These are phyloP conservation scores for Heracleum sosnowskyi DNA, from an alignment of 129 eudicot species.

Conservation along the genomic window DNA sequence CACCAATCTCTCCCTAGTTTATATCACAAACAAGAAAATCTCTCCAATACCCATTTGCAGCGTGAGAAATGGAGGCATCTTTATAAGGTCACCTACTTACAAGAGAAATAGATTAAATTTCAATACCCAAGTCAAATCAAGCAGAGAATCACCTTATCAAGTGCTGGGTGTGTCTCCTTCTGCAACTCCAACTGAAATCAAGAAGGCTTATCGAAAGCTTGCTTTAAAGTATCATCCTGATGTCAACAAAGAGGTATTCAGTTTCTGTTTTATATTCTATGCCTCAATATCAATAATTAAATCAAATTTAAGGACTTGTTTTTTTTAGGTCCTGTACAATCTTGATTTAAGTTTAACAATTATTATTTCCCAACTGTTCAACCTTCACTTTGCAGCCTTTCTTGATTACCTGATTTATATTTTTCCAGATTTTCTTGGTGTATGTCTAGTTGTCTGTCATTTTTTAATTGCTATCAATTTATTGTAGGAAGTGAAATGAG, in stretches of 20 bases:
- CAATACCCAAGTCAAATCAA: conserved; percentile 42
- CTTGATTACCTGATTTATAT: too few relatives aligned
- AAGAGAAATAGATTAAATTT: conserved; percentile 18
- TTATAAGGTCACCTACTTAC: conserved; percentile 21
- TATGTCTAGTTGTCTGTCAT: not conserved
- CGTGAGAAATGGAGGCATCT: conserved; percentile 26
- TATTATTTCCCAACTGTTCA: not conserved
- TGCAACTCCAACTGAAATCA: conserved; percentile 73
- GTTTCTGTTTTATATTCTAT: not conserved
- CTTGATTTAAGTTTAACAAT: not conserved
- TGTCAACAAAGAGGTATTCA: conserved; percentile 80
- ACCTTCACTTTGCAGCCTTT: not conserved
- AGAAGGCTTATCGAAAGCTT: conserved; percentile 86
- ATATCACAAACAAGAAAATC: conserved; percentile 20
- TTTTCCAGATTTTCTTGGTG: too few relatives aligned
- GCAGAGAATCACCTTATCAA: conserved; percentile 75
- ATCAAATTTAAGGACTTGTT: not conserved
- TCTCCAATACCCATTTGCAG: conserved; percentile 38
- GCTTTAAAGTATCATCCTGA: conserved; percentile 97
- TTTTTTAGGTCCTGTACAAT: not conserved
- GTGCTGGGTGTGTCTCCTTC: conserved; percentile 87
- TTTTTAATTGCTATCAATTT: not conserved
- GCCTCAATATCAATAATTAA: not conserved
- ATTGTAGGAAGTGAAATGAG: not conserved
- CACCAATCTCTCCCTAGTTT: conserved; percentile 11